A percentile compares a stretch with the other conserved stretches of the same genome.
Conservation (phyloP, 306 rosid species). For the Lotus japonicus region DNA sequence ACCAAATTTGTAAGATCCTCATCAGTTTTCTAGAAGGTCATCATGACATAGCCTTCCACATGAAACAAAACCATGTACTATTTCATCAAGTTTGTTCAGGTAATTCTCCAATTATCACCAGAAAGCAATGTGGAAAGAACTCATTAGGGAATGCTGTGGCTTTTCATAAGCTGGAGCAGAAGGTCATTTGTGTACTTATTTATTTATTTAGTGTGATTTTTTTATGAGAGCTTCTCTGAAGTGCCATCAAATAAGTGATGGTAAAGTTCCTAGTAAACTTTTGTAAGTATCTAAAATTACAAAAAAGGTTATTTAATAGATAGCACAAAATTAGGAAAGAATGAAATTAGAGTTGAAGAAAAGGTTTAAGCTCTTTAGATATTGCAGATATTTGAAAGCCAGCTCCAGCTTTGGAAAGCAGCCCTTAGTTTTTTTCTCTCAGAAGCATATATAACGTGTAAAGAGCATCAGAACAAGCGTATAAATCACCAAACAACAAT, state of each 20-base stretch:
- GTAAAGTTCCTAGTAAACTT: neutral
- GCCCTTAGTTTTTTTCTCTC: neutral
- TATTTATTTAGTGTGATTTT: neutral
- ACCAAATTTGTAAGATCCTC: neutral
- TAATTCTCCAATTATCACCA: neutral
- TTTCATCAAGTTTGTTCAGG: neutral
- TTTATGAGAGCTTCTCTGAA: neutral
- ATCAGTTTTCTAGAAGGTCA: neutral
- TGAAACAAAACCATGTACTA: neutral
- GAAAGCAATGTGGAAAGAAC: neutral
- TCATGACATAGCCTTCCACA: neutral
- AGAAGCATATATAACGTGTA: neutral
- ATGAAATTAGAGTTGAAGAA: neutral
- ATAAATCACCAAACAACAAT: neutral
- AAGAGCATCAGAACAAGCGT: neutral
- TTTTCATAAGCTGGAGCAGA: neutral
- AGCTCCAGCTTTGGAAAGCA: neutral
- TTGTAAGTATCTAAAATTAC: constrained; percentile 21
- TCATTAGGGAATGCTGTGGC: neutral
- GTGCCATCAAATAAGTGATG: neutral
- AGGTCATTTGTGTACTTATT: neutral
- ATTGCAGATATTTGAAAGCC: neutral
- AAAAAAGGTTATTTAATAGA: neutral
- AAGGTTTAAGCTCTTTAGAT: neutral
- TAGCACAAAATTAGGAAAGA: neutral